Evolutionary conservation across 2,329 filamentous ascomycete genomes (phyloP).

Genomic region (Aspergillus quadrilineatus): DNA sequence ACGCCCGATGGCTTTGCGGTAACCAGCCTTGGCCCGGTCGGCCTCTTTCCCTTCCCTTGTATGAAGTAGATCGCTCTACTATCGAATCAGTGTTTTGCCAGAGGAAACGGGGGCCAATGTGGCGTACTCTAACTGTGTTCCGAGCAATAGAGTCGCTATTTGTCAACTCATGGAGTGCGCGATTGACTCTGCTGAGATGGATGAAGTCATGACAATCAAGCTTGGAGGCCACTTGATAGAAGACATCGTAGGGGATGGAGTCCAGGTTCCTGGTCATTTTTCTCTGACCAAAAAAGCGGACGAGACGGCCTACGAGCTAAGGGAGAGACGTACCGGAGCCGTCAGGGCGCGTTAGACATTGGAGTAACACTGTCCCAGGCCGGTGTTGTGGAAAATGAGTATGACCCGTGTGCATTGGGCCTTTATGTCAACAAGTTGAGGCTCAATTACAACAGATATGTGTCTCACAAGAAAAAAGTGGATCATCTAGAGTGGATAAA

Average conservation of each 20-base stretch:
- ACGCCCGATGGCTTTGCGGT: conserved; percentile 57
- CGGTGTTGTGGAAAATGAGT: background rate
- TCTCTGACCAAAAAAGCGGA: conserved; percentile 16
- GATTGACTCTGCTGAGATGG: conserved; percentile 55
- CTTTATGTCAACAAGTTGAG: no score
- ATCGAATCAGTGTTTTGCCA: conserved; percentile 11
- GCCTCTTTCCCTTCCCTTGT: conserved; percentile 49
- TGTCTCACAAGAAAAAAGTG: no score
- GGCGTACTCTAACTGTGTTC: conserved; percentile 56
- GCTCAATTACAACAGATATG: no score
- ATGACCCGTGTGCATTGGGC: no score
- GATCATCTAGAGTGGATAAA: no score
- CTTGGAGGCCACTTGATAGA: conserved; percentile 56
- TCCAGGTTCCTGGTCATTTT: conserved; percentile 36
- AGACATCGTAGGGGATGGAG: conserved; percentile 63
- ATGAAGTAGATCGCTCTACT: conserved; percentile 43
- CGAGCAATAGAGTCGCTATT: conserved; percentile 58
- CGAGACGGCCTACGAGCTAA: conserved; percentile 1
- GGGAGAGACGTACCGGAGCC: conserved; percentile 2
- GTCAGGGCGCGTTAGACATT: conserved; percentile 6
- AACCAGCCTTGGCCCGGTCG: conserved; percentile 38
- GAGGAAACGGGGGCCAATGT: background rate
- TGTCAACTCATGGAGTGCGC: conserved; percentile 52
- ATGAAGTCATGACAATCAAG: conserved; percentile 61
- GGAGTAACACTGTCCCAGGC: background rate